phyloP scores from a whole-genome alignment of 441 rosid species.

The Kokia cookei region DNA sequence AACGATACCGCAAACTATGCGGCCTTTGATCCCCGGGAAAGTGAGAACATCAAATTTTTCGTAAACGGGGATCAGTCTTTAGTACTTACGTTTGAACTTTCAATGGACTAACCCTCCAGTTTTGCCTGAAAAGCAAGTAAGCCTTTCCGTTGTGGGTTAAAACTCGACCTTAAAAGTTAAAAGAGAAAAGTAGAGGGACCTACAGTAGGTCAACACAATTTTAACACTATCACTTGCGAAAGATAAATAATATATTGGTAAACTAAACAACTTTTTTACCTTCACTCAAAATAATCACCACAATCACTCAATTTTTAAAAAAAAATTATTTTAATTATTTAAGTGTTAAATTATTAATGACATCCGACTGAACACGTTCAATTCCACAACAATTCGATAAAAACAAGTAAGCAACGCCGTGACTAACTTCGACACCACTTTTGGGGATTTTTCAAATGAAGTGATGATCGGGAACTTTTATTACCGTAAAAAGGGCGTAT shows the following conservation, averaged over 20 bases:
- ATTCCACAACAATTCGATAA: no score
- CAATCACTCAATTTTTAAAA: no score
- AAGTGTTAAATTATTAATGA: no score
- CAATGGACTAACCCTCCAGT: not conserved
- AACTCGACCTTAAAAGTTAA: not conserved
- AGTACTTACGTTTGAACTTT: not conserved
- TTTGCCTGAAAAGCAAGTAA: not conserved
- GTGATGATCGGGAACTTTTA: not conserved
- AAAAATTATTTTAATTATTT: no score
- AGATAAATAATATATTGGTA: not conserved
- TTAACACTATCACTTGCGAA: no score
- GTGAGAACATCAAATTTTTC: not conserved
- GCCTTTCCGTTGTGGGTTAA: not conserved
- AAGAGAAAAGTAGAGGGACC: not conserved
- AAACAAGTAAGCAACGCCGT: no score
- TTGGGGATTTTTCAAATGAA: no score
- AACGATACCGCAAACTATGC: not conserved
- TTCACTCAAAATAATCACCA: no score
- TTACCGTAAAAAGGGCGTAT: no score
- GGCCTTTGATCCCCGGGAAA: not conserved
- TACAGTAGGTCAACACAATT: not conserved
- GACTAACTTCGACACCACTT: no score
- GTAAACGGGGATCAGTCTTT: not conserved
- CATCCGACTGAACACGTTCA: no score
- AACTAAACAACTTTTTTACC: no score